These are phyloP conservation scores for Heliophila coronopifolia DNA, from an alignment of 441 rosid species.

Conservation along the genomic window DNA sequence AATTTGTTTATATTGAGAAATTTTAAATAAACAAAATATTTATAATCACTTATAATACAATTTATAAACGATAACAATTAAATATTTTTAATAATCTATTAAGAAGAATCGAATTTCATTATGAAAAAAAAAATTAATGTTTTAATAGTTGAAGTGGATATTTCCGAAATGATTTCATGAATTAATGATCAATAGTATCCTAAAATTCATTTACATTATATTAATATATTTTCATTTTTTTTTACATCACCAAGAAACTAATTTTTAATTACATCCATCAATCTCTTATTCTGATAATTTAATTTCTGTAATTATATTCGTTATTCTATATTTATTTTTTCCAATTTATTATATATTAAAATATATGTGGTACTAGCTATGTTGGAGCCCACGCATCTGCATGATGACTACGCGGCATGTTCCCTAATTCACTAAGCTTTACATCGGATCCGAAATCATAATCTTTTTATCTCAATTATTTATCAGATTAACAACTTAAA, in stretches of 20 bases:
- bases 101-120: no score
- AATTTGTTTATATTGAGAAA: no score
- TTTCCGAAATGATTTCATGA: no score
- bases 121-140: no score
- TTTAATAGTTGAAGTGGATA: no score
- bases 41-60: no score
- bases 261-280: conserved; percentile 12
- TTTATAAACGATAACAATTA: no score
- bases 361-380: conserved; percentile 25
- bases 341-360: neutral
- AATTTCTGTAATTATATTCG: conserved; percentile 12
- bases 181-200: no score
- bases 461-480: conserved; percentile 23
- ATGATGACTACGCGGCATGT: conserved; percentile 39
- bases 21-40: no score
- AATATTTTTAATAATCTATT: no score
- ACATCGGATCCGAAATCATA: conserved; percentile 18
- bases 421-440: conserved; percentile 28
- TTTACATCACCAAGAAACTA: neutral
- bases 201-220: no score
- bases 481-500: conserved; percentile 20
- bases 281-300: conserved; percentile 1
- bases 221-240: no score
- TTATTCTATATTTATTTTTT: neutral
- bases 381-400: conserved; percentile 36